A percentile compares a stretch with the other conserved stretches of the same genome.
Evolutionary conservation across 1,284 basidiomycete genomes (phyloP).

Genomic region (Grifola frondosa): DNA sequence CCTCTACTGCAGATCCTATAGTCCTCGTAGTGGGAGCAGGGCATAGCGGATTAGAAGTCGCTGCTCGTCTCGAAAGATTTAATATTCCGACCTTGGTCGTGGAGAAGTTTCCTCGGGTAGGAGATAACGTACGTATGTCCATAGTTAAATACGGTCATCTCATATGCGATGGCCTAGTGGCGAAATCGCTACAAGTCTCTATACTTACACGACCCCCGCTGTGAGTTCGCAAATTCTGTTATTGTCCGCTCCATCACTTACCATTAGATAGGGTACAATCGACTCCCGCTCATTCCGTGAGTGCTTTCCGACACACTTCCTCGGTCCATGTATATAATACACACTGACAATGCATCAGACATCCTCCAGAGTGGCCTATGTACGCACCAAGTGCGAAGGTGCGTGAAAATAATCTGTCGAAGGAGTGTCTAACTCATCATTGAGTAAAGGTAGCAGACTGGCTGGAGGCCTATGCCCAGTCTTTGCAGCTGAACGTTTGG

Average conservation of each 20-base stretch:
- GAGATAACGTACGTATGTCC: too few species aligned
- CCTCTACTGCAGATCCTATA: slow-evolving; percentile 1
- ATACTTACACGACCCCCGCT: slow-evolving; percentile 61
- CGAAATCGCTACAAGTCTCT: slow-evolving; percentile 38
- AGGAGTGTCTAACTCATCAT: slow-evolving; percentile 25
- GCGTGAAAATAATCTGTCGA: slow-evolving; percentile 8
- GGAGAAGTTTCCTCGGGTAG: slow-evolving; percentile 48
- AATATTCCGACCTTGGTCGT: slow-evolving; percentile 51
- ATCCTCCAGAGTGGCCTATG: slow-evolving; percentile 40
- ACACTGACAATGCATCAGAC: slow-evolving; percentile 21
- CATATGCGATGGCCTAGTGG: too few species aligned
- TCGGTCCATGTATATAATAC: slow-evolving; percentile 7
- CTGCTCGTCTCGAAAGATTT: slow-evolving; percentile 52
- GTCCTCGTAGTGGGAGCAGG: slow-evolving; percentile 47
- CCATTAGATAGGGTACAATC: slow-evolving; percentile 45
- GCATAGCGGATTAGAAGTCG: slow-evolving; percentile 56
- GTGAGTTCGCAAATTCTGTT: slow-evolving; percentile 36
- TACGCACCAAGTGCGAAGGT: slow-evolving; percentile 32
- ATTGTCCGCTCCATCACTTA: neutral
- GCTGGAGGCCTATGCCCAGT: slow-evolving; percentile 40
- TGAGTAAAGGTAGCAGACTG: slow-evolving; percentile 39
- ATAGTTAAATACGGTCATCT: too few species aligned
- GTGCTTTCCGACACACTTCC: too few species aligned
- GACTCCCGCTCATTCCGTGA: slow-evolving; percentile 43
- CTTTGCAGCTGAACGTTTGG: slow-evolving; percentile 42